Percentiles rank a stretch among this genome's conserved stretches.
These are phyloP conservation scores for Lachnellula willkommii DNA, from an alignment of 2,329 filamentous ascomycete species.

Conservation along the genomic window DNA sequence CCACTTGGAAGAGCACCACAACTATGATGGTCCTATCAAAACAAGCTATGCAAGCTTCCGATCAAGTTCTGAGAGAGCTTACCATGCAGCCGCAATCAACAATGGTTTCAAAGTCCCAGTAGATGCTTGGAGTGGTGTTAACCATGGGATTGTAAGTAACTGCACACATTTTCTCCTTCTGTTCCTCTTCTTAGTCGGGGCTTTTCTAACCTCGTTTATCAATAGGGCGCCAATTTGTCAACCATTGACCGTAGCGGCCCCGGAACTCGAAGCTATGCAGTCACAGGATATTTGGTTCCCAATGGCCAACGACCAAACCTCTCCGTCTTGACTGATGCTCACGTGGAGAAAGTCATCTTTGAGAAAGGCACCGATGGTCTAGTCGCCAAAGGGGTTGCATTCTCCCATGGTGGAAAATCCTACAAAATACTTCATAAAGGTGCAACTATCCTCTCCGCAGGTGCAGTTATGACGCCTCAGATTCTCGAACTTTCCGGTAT, in stretches of 20 bases:
- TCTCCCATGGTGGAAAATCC: slow-evolving; percentile 6
- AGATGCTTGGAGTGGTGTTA: slow-evolving; percentile 16
- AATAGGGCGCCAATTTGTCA: slow-evolving; percentile 3
- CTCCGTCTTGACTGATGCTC: slow-evolving; percentile 77
- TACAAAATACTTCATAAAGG: slow-evolving; percentile 19
- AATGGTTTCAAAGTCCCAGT: slow-evolving; percentile 6
- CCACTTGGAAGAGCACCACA: slow-evolving; percentile 11
- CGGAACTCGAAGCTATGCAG: slow-evolving; percentile 19
- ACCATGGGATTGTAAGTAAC: slow-evolving; percentile 7
- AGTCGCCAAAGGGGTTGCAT: slow-evolving; percentile 15
- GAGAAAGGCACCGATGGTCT: neutral
- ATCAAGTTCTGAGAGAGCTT: slow-evolving; percentile 6
- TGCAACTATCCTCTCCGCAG: slow-evolving; percentile 27
- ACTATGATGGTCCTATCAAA: slow-evolving; percentile 13
- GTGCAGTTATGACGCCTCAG: slow-evolving; percentile 26
- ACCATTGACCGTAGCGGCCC: slow-evolving; percentile 9
- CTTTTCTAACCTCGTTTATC: no score
- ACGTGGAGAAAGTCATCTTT: slow-evolving; percentile 69
- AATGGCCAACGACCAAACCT: slow-evolving; percentile 48
- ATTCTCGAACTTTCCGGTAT: slow-evolving; percentile 32
- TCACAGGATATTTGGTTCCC: slow-evolving; percentile 19
- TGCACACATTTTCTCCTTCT: no score
- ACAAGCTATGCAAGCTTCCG: slow-evolving; percentile 14
- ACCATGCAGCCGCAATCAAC: slow-evolving; percentile 2
- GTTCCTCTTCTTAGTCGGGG: no score